Evolutionary conservation across 2,329 filamentous ascomycete genomes (phyloP).

Genomic region (Penicillium griseofulvum): DNA sequence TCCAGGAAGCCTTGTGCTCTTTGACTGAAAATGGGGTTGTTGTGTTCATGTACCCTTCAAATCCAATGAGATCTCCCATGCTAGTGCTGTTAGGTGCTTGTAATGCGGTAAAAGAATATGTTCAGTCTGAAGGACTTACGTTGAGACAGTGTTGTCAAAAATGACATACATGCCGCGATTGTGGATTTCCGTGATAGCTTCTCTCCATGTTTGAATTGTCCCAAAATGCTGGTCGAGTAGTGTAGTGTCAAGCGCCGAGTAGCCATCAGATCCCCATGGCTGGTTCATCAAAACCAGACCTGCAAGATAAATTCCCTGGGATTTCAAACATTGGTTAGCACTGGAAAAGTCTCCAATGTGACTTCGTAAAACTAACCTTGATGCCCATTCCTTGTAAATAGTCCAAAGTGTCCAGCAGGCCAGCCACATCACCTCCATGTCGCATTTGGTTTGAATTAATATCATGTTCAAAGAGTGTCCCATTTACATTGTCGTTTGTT

Average conservation of each 20-base stretch:
- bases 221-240: conserved; percentile 64
- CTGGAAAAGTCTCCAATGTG: no score
- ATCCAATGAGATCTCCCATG: conserved; percentile 62
- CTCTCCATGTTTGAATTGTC: conserved; percentile 57
- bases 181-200: conserved; percentile 60
- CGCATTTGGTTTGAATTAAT: conserved; percentile 60
- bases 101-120: not conserved
- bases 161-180: conserved; percentile 63
- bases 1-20: conserved; percentile 61
- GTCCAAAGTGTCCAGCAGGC: conserved; percentile 59
- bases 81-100: conserved; percentile 7
- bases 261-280: conserved; percentile 63
- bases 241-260: conserved; percentile 60
- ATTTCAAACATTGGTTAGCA: conserved; percentile 1
- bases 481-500: conserved; percentile 62
- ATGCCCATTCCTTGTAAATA: conserved; percentile 65
- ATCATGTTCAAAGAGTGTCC: conserved; percentile 61
- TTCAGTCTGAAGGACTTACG: conserved; percentile 40
- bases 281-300: conserved; percentile 64
- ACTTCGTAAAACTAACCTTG: conserved; percentile 43
- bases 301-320: conserved; percentile 59
- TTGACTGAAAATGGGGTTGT: conserved; percentile 55
- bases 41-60: conserved; percentile 59
- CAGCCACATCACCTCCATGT: conserved; percentile 60
- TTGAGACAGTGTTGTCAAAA: conserved; percentile 64